These are phyloP conservation scores for Auriscalpium microsporum DNA, from an alignment of 768 basidiomycete species.

Conservation along the genomic window DNA sequence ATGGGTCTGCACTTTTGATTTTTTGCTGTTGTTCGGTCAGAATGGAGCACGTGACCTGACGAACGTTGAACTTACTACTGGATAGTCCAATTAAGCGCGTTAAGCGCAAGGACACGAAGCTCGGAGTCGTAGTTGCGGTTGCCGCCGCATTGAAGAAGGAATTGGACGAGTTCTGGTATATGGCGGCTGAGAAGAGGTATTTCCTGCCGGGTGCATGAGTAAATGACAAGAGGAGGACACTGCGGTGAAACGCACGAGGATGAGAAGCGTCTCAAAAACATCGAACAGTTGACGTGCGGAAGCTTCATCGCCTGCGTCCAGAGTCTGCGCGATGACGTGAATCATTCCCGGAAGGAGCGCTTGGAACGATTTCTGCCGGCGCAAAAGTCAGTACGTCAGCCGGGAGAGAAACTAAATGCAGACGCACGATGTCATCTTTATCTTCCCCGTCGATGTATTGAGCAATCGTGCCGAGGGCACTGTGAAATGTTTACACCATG, in stretches of 20 bases:
- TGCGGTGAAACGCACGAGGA: conserved; percentile 50
- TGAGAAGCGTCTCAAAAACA: conserved; percentile 90
- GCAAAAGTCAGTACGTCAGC: neutral
- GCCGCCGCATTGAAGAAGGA: conserved; percentile 78
- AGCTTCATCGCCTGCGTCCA: conserved; percentile 71
- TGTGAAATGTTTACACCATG: conserved; percentile 15
- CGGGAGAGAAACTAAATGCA: neutral
- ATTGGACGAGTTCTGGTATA: conserved; percentile 78
- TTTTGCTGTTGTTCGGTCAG: conserved; percentile 57
- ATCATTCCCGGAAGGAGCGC: conserved; percentile 81
- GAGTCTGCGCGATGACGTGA: conserved; percentile 74
- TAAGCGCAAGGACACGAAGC: conserved; percentile 83
- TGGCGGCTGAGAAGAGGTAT: conserved; percentile 87
- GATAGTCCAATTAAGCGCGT: conserved; percentile 93
- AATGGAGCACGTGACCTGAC: conserved; percentile 1
- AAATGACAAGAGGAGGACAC: neutral
- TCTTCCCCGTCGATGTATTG: conserved; percentile 88
- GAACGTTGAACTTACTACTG: conserved; percentile 60
- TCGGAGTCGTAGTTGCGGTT: conserved; percentile 70
- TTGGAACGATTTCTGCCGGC: conserved; percentile 74
- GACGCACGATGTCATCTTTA: conserved; percentile 74
- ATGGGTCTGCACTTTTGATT: conserved; percentile 85
- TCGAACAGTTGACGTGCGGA: conserved; percentile 88
- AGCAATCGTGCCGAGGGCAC: conserved; percentile 86
- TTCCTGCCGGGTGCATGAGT: conserved; percentile 46